Evolutionary conservation across 148 eudicot species (phyloP).

Genomic region (Vaccinium macrocarpon): DNA sequence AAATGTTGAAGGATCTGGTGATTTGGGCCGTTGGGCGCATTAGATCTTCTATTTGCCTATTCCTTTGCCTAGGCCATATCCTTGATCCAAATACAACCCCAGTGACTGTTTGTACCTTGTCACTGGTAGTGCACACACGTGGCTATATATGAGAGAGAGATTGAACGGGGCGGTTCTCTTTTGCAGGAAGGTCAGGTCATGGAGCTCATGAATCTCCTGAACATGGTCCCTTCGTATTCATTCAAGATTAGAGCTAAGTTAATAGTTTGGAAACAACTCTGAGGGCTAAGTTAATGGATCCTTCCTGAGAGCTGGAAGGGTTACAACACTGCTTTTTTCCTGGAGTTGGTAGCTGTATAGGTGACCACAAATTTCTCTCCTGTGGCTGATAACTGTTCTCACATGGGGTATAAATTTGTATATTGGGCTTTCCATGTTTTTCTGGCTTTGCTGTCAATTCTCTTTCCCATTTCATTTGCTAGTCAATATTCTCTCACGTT

Average conservation of each 20-base stretch:
- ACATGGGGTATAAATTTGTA: no score
- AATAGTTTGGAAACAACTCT: background rate
- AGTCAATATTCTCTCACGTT: no score
- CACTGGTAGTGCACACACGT: background rate
- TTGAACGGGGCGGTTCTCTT: background rate
- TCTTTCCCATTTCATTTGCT: background rate
- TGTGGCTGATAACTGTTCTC: no score
- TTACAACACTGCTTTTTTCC: no score
- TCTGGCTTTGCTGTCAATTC: background rate
- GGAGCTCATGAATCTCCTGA: constrained; percentile 38
- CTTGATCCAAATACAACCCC: background rate
- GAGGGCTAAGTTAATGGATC: no score
- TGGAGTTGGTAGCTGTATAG: no score
- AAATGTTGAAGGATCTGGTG: background rate
- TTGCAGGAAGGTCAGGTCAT: constrained; percentile 30
- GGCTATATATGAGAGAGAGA: background rate
- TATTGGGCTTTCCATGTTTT: background rate
- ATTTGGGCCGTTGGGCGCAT: background rate
- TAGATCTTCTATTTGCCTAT: background rate
- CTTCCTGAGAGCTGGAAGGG: no score
- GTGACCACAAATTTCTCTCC: no score
- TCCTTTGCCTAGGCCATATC: background rate
- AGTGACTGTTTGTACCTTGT: background rate
- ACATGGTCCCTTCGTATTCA: constrained; percentile 33
- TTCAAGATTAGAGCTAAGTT: constrained; percentile 4